phyloP scores from a whole-genome alignment of 805 yeast species.

The Starmerella stigmatis region DNA sequence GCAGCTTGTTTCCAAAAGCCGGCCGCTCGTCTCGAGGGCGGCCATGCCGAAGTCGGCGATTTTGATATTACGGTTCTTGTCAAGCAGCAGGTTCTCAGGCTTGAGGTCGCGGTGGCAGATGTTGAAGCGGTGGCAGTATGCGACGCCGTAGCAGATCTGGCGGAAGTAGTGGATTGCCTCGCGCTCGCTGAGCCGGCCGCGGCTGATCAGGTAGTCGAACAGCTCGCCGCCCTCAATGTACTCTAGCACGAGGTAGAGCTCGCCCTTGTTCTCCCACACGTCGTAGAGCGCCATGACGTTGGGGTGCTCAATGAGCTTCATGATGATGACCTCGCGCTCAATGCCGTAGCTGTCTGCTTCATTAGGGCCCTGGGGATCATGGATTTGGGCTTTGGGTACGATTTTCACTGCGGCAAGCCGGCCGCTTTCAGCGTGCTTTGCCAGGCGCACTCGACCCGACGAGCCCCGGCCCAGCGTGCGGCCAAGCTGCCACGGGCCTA shows the following conservation, averaged over 20 bases:
- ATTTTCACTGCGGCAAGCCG: constrained; percentile 93
- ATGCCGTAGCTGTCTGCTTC: constrained; percentile 66
- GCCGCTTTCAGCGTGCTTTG: constrained; percentile 74
- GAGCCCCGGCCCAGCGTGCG: constrained; percentile 94
- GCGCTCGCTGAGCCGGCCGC: constrained; percentile 76
- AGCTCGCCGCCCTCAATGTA: constrained; percentile 97
- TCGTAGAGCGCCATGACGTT: constrained; percentile 89
- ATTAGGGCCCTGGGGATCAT: constrained; percentile 5
- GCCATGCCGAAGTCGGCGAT: constrained; percentile 99
- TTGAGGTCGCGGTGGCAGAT: constrained; percentile 82
- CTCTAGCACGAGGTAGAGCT: constrained; percentile 80
- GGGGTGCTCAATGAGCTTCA: constrained; percentile 90
- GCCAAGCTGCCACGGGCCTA: constrained; percentile 97
- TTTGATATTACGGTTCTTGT: constrained; percentile 76
- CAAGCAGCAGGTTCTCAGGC: constrained; percentile 71
- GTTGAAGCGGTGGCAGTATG: constrained; percentile 74
- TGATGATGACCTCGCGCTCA: constrained; percentile 92
- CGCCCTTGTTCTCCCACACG: constrained; percentile 95
- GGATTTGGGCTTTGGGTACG: constrained; percentile 71
- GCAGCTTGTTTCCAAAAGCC: constrained; percentile 83
- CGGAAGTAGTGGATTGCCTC: constrained; percentile 87
- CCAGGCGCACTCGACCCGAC: constrained; percentile 87
- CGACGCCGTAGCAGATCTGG: constrained; percentile 73
- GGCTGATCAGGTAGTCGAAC: constrained; percentile 79
- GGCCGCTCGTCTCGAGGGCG: constrained; percentile 75